Evolutionary conservation across 441 rosid species (phyloP), one percentile per base, ranked within the genome.

Genomic region (Mallotus japonicus): DNA sequence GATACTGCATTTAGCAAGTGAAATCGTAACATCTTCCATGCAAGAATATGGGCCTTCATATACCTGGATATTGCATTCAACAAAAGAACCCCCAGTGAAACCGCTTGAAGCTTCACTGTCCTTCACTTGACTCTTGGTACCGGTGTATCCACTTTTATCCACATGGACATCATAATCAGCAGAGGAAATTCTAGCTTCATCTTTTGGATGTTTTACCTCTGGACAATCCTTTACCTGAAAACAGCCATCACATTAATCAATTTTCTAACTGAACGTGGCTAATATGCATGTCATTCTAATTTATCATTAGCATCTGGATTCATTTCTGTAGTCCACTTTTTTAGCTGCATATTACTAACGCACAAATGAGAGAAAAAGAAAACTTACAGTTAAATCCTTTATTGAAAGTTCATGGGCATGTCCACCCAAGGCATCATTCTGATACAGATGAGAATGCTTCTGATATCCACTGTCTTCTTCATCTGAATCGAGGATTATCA

Each of bases 381-480:
- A 66, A 47, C 70, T 66, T 49, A 49, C 57, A 22, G 57, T 47
- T 20, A 40, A 49, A n/a, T 32, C 32, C 53, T 19, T 63, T 51
- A 42, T 12, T 63, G 51, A 15, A 19, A 42, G 28, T 63, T 44
- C 15, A 0, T 49, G 40, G 20, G 42, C 44, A 49, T 42, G 34
- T 19, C 17, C 70, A 66, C 17, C 28, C 57, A 49, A 20, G 69
- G 47, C 34, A 0, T 20, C 34, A 2, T 20, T 22, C 5, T 16
- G 5, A 64, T 19, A 13, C 12, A 56, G 60, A 20, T 19, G 4
- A 19, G 60, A 56, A 56, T 56, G 28, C 14, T 17, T 54, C 57
- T 54, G 57, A 17, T 1, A 54, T 54, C 57, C 57, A 17, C 22
- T 54, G 20, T 56, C 60, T 20, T 56, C 60, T 56, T 24, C 65